phyloP scores from a whole-genome alignment of 345 rosid species.

The Excoecaria cochinchinensis region DNA sequence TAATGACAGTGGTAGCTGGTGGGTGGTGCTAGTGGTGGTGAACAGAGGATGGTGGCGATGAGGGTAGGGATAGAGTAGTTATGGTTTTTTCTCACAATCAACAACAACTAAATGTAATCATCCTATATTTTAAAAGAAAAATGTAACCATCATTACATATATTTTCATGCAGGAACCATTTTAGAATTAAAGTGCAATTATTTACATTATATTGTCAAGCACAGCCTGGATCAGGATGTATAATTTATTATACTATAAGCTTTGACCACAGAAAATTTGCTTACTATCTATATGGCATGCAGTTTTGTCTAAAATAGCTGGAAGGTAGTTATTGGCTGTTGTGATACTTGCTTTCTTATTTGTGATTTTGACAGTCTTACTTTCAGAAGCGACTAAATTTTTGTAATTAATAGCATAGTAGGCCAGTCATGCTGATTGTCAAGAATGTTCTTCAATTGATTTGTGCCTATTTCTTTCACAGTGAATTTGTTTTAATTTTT shows the following conservation, averaged over 20 bases:
- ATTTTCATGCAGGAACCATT: too few relatives aligned
- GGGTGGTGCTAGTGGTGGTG: too few relatives aligned
- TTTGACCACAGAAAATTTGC: neutral
- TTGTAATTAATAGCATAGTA: neutral
- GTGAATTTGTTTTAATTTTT: neutral
- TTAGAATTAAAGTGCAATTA: too few relatives aligned
- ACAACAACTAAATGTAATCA: too few relatives aligned
- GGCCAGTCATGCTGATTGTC: neutral
- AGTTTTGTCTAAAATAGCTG: constrained; percentile 1
- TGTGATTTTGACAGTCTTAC: neutral
- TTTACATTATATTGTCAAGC: too few relatives aligned
- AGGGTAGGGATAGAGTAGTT: too few relatives aligned
- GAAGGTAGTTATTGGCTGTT: neutral
- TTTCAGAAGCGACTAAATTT: neutral
- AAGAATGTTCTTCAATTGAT: neutral
- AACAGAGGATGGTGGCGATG: too few relatives aligned
- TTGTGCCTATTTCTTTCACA: neutral
- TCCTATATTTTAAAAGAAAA: too few relatives aligned
- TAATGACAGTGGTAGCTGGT: too few relatives aligned
- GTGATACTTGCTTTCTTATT: neutral
- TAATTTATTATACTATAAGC: neutral
- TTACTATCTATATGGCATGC: neutral
- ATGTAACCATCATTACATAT: too few relatives aligned
- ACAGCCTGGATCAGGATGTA: neutral
- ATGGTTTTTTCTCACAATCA: too few relatives aligned